Conservation (phyloP, 1,284 basidiomycete species). For the Schizophyllum amplum region DNA sequence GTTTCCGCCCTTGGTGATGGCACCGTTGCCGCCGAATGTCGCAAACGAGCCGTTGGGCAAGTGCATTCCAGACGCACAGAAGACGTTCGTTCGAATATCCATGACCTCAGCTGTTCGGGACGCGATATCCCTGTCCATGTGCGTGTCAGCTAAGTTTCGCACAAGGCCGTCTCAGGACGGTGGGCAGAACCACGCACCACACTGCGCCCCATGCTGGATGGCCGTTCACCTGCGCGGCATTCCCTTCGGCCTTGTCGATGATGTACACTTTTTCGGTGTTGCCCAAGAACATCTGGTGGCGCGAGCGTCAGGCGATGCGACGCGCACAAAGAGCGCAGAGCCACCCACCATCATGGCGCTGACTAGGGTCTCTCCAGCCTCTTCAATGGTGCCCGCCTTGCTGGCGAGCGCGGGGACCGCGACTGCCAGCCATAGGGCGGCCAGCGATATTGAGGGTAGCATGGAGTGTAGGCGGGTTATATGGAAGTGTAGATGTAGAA, state of each 20-base stretch:
- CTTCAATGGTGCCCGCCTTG: slow-evolving; percentile 33
- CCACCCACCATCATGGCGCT: slow-evolving; percentile 58
- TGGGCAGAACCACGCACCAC: slow-evolving; percentile 25
- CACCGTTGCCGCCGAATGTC: slow-evolving; percentile 71
- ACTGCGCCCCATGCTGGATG: slow-evolving; percentile 47
- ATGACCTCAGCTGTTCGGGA: slow-evolving; percentile 45
- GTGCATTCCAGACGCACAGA: slow-evolving; percentile 75
- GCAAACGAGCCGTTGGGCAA: slow-evolving; percentile 56
- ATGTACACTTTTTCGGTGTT: slow-evolving; percentile 49
- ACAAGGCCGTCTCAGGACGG: slow-evolving; percentile 3
- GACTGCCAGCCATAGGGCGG: slow-evolving; percentile 27
- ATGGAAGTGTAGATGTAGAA: background rate
- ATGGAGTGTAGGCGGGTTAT: background rate
- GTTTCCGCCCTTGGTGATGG: slow-evolving; percentile 66
- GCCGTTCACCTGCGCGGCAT: slow-evolving; percentile 47
- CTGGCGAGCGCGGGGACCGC: slow-evolving; percentile 23
- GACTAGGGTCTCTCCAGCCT: slow-evolving; percentile 46
- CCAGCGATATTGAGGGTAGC: background rate
- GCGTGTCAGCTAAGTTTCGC: no score
- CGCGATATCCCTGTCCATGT: slow-evolving; percentile 36
- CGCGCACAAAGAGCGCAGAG: background rate
- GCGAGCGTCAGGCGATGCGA: no score
- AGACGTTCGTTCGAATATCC: slow-evolving; percentile 75
- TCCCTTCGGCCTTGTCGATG: slow-evolving; percentile 53
- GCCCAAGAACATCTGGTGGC: slow-evolving; percentile 38